Percentiles rank a stretch among this genome's conserved stretches.
Conservation (phyloP, 1,139 yeast species). For the Pichiaceae sp. region DNA sequence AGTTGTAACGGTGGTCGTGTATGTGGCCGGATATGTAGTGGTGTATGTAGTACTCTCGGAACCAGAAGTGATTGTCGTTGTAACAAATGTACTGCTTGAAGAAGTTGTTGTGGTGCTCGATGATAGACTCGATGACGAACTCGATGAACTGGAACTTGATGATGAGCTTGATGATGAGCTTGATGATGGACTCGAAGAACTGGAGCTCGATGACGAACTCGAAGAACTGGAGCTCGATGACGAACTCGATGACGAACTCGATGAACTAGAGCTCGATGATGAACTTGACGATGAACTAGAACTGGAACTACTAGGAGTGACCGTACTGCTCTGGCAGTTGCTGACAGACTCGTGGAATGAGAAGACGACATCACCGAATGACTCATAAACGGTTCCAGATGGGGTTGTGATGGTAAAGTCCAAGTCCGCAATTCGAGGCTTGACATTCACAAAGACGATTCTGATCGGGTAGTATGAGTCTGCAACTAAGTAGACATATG, state of each 20-base stretch:
- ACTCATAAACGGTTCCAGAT: background rate
- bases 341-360: background rate
- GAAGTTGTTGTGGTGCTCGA: too few species aligned
- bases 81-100: too few species aligned
- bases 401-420: constrained; percentile 1
- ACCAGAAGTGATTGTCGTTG: too few species aligned
- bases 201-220: background rate
- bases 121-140: too few species aligned
- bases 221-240: background rate
- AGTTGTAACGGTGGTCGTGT: too few species aligned
- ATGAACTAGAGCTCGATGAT: background rate
- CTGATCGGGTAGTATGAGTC: constrained; percentile 21
- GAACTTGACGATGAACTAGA: background rate
- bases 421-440: background rate
- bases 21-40: too few species aligned
- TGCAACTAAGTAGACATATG: constrained; percentile 7
- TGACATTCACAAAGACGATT: constrained; percentile 12
- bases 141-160: background rate
- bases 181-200: background rate
- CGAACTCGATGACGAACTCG: background rate
- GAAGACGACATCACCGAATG: constrained; percentile 1
- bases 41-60: too few species aligned
- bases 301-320: background rate
- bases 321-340: background rate
- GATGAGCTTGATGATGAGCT: background rate